phyloP scores from a whole-genome alignment of 495 filamentous ascomycete species.

The Penicillium argentinense region DNA sequence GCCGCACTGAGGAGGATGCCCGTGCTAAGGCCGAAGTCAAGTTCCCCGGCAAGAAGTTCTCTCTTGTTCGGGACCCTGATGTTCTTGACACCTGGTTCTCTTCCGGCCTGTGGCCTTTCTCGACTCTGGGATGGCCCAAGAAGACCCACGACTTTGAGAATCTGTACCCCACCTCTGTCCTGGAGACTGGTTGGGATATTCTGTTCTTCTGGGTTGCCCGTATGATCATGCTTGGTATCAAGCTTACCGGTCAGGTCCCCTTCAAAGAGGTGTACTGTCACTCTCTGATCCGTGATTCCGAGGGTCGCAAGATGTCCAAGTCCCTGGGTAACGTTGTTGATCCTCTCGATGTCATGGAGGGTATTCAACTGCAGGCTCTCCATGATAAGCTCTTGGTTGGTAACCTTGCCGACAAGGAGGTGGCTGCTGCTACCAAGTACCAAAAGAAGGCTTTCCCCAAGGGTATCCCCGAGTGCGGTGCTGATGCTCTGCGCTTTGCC shows the following conservation, averaged over 20 bases:
- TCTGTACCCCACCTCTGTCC: slow-evolving; percentile 69
- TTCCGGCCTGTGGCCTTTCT: slow-evolving; percentile 79
- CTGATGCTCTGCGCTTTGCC: slow-evolving; percentile 80
- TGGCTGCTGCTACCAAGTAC: slow-evolving; percentile 70
- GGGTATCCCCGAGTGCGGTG: slow-evolving; percentile 85
- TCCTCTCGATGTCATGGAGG: slow-evolving; percentile 75
- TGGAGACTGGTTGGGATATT: slow-evolving; percentile 87
- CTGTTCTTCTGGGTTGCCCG: slow-evolving; percentile 82
- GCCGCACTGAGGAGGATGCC: slow-evolving; percentile 64
- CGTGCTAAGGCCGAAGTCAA: slow-evolving; percentile 62
- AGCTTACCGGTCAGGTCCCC: slow-evolving; percentile 73
- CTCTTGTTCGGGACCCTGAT: slow-evolving; percentile 65
- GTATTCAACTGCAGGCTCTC: slow-evolving; percentile 64
- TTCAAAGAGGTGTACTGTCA: slow-evolving; percentile 83
- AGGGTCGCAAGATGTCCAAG: slow-evolving; percentile 84
- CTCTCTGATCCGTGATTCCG: slow-evolving; percentile 70
- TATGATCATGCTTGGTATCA: slow-evolving; percentile 80
- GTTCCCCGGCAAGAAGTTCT: slow-evolving; percentile 68
- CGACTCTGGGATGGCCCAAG: slow-evolving; percentile 77
- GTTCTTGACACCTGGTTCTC: slow-evolving; percentile 85
- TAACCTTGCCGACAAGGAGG: slow-evolving; percentile 73
- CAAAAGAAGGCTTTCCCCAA: slow-evolving; percentile 76
- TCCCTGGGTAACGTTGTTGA: slow-evolving; percentile 82
- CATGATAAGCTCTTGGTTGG: slow-evolving; percentile 68
- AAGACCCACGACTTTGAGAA: slow-evolving; percentile 64